phyloP scores from a whole-genome alignment of 2,329 filamentous ascomycete species.

The Xylaria sp. region DNA sequence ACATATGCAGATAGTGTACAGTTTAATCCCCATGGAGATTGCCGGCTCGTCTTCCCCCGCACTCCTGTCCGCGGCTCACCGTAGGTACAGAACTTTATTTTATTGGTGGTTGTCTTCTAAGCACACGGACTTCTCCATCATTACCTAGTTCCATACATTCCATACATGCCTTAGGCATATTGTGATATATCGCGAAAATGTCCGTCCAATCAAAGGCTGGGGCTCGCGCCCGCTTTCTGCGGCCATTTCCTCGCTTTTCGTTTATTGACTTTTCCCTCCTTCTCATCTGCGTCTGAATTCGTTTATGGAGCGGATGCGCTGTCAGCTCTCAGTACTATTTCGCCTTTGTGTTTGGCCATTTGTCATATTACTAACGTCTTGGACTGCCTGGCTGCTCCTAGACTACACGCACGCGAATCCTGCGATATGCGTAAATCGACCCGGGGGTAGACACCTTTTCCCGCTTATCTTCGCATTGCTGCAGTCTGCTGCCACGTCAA shows the following conservation, averaged over 20 bases:
- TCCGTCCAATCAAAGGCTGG: not conserved
- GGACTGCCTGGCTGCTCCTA: too few relatives aligned
- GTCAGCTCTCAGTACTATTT: not conserved
- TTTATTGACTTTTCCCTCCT: not conserved
- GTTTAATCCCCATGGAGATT: not conserved
- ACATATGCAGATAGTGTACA: too few relatives aligned
- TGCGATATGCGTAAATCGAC: too few relatives aligned
- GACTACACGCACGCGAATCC: too few relatives aligned
- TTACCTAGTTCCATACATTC: too few relatives aligned
- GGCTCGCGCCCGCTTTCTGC: not conserved
- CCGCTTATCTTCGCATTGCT: too few relatives aligned
- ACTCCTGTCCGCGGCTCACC: not conserved
- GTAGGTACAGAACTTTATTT: not conserved
- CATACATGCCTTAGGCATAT: too few relatives aligned
- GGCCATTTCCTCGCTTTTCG: not conserved
- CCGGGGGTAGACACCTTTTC: too few relatives aligned
- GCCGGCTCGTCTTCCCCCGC: not conserved
- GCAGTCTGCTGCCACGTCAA: too few relatives aligned
- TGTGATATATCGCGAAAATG: too few relatives aligned
- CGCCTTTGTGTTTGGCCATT: not conserved
- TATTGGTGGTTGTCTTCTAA: not conserved
- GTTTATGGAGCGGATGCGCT: conserved; percentile 1
- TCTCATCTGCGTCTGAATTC: conserved; percentile 7
- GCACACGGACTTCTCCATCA: not conserved
- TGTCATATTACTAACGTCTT: not conserved